A percentile compares a stretch with the other conserved stretches of the same genome.
Conservation (phyloP, 176 grass and related monocot species). For the Carex parvula region DNA sequence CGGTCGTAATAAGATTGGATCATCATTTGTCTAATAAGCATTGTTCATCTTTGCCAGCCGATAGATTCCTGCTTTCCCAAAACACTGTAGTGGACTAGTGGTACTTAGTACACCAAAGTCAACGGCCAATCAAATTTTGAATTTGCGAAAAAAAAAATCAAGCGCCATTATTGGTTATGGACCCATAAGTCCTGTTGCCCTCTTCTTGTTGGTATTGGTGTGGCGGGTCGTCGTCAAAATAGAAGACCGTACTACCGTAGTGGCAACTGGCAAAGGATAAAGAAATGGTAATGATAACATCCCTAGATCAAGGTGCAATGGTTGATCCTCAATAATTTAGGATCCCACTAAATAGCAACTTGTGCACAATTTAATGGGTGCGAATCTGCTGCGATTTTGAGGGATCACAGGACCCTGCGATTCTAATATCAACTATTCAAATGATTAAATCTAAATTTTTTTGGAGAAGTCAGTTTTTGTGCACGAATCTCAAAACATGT, state of each 20-base stretch:
- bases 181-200: background rate
- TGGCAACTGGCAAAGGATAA: background rate
- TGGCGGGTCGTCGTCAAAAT: background rate
- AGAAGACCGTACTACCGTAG: background rate
- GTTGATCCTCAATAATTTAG: too few relatives aligned
- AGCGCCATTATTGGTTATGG: background rate
- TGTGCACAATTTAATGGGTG: too few relatives aligned
- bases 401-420: too few relatives aligned
- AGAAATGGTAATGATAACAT: background rate
- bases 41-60: background rate
- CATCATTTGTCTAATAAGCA: background rate
- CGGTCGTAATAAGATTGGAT: background rate
- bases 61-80: background rate
- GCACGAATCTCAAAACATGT: too few relatives aligned
- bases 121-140: background rate
- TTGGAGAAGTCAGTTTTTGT: too few relatives aligned
- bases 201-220: background rate
- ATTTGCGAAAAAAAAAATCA: background rate
- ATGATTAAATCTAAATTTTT: too few relatives aligned
- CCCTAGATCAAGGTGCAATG: too few relatives aligned
- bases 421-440: too few relatives aligned
- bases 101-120: background rate
- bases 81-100: background rate
- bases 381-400: too few relatives aligned
- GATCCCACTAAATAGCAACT: background rate